Evolutionary conservation across 805 yeast genomes (phyloP), one percentile per base, ranked within the genome.

Genomic region (Lipomyces anomalus): DNA sequence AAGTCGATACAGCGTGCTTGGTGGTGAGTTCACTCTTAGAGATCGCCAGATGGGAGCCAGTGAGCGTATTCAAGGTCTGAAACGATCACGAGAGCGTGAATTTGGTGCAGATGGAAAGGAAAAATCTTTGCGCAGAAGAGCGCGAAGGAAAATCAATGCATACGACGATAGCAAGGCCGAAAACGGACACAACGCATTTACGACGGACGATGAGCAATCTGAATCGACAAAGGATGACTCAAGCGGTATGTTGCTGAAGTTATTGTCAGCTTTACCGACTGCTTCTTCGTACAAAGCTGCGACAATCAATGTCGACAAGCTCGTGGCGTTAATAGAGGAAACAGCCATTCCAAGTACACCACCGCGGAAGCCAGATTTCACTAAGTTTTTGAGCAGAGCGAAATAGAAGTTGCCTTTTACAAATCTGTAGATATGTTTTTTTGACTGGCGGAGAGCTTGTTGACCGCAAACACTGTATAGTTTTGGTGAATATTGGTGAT

Each of bases 221-320:
- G 32, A 28, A 13, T 34, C 17, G 26, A n/a, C 40, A 17, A 17
- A 17, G 41, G 13, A 16, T 35, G 20, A 32, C 44, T n/a, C 34
- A 13, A 4, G 22, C 18, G 62, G 30, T 44, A 60, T 23, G 39
- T 52, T 56, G 36, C 68, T 63, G 74, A 69, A 74, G 39, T 60
- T 82, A 35, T 62, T 82, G 38, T 67, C 80, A 43, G 68, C 73
- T 1, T 68, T 83, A 38, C 90, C 90, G 6, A 77, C 76, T 46
- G 72, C 82, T 0, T 69, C 75, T 1, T 72, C 75, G 46, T 79
- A 79, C 58, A 67, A 69, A 7, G 75, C 75, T 9, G 73, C 72
- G 22, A 65, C 74, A 2, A 81, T 83, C 58, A 77, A 79, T 61
- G 65, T 76, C 22, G 67, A 67, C 16, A 78, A 75, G 53, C 65